Base-by-base conservation (phyloP, 352 stramenopile genomes). In the Ophiocytium majus region DNA sequence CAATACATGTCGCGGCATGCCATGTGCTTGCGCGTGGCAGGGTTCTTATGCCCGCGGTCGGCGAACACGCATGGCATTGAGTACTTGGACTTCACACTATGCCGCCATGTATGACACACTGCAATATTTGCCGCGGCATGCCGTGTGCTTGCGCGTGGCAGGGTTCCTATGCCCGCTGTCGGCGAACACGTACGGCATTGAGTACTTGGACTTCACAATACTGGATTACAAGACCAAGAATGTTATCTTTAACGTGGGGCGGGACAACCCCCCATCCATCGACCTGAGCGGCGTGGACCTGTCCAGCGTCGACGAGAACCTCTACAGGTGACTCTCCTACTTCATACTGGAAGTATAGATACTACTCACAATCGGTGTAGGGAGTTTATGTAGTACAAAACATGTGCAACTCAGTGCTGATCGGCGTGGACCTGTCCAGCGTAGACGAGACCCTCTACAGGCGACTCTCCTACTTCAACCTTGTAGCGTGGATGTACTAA, bases 201-300 rank as follows among this genome's bases (percentile, higher is more conserved):
- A 98, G 90, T 98, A 98, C 88, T 90, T 98, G 76, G 92, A 94
- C 85, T 98, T 98, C 89, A 90, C 89, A n/a, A 98, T 98, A 87
- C 92, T 91, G 57, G 95, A 98, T 89, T 98, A 98, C 85, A 91
- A 96, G 71, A 94, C 93, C 35, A 98, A 98, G 88, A 93, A 93
- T 75, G 94, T 93, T 82, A 97, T 98, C 84, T 98, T 98, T 85
- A 83, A 92, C 79, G 86, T 94, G 33, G 83, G 86, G 14, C 63
- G 89, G 17, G 87, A 92, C 86, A 84, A 88, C 76, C 88, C 90
- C 28, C 81, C 87, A 17, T 88, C 82, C 31, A 84, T 89, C n/a
- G 95, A 97, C 81, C 89, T 96, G 63, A 92, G 95, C 79, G 80
- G 92, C 80, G 87, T 93, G n/a, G 91, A 96, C 17, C 92, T 94